Evolutionary conservation across 495 filamentous ascomycete genomes (phyloP).

Genomic region (Aspergillus cavernicola): DNA sequence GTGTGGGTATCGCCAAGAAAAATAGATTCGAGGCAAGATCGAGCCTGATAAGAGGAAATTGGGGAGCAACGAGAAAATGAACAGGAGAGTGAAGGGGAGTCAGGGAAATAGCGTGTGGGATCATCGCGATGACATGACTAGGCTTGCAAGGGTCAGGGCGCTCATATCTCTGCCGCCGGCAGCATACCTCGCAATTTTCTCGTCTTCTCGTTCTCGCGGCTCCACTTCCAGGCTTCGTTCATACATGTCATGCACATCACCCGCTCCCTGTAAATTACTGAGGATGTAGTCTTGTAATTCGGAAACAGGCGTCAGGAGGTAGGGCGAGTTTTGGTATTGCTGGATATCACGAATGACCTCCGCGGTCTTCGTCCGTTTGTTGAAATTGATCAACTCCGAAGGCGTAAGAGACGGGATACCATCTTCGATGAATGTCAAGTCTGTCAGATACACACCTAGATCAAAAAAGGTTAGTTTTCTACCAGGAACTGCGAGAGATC

Average conservation of each 20-base stretch:
- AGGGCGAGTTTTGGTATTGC: constrained; percentile 95
- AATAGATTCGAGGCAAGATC: constrained; percentile 16
- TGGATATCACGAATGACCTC: constrained; percentile 98
- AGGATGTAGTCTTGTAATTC: constrained; percentile 97
- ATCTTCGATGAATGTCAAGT: constrained; percentile 98
- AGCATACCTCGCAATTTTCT: constrained; percentile 80
- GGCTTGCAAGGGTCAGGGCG: constrained; percentile 34
- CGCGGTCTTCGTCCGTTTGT: constrained; percentile 94
- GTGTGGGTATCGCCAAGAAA: constrained; percentile 20
- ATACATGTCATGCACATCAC: constrained; percentile 99
- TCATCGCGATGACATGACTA: constrained; percentile 36
- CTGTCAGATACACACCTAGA: constrained; percentile 91
- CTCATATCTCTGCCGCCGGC: constrained; percentile 35
- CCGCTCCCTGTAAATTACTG: constrained; percentile 86
- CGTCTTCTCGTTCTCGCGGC: constrained; percentile 92
- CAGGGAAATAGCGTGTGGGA: constrained; percentile 13
- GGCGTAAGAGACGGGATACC: constrained; percentile 95
- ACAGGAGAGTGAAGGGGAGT: no score
- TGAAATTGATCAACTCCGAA: constrained; percentile 95
- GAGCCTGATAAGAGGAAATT: constrained; percentile 8
- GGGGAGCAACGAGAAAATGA: constrained; percentile 10
- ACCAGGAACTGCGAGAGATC: neutral
- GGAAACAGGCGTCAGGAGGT: constrained; percentile 79
- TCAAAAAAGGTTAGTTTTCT: neutral
- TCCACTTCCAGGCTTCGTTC: constrained; percentile 89